Percentiles rank a stretch among this genome's conserved stretches.
These are phyloP conservation scores for Candida succiphila DNA, from an alignment of 805 yeast genomes.

Conservation along the genomic window DNA sequence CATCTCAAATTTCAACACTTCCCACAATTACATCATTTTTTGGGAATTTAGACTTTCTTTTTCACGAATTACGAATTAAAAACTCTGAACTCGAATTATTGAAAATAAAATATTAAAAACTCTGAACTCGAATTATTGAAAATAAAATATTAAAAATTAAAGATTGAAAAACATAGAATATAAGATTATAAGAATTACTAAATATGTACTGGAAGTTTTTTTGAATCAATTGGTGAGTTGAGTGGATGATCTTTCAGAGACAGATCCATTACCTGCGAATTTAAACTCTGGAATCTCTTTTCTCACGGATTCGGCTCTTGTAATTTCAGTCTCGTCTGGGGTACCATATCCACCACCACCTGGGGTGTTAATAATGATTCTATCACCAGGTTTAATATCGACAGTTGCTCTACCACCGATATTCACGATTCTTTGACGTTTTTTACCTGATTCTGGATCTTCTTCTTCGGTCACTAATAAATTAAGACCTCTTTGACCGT, in stretches of 20 bases:
- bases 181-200: too few species aligned
- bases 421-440: conserved; percentile 29
- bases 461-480: conserved; percentile 11
- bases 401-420: conserved; percentile 71
- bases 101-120: too few species aligned
- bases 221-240: conserved; percentile 19
- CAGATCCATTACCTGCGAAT: conserved; percentile 21
- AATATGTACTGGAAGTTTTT: too few species aligned
- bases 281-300: conserved; percentile 6
- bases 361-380: conserved; percentile 61
- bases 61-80: too few species aligned
- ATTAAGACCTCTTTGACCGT: conserved; percentile 67
- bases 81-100: too few species aligned
- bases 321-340: conserved; percentile 1
- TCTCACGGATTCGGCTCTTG: background rate
- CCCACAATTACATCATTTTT: too few species aligned
- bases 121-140: too few species aligned
- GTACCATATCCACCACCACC: conserved; percentile 82
- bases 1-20: background rate
- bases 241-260: conserved; percentile 17
- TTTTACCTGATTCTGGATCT: conserved; percentile 18
- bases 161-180: too few species aligned
- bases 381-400: conserved; percentile 48
- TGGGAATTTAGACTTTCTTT: too few species aligned
- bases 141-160: too few species aligned